phyloP scores from a whole-genome alignment of 371 early-diverging fungal species.

The Mucor indicus region DNA sequence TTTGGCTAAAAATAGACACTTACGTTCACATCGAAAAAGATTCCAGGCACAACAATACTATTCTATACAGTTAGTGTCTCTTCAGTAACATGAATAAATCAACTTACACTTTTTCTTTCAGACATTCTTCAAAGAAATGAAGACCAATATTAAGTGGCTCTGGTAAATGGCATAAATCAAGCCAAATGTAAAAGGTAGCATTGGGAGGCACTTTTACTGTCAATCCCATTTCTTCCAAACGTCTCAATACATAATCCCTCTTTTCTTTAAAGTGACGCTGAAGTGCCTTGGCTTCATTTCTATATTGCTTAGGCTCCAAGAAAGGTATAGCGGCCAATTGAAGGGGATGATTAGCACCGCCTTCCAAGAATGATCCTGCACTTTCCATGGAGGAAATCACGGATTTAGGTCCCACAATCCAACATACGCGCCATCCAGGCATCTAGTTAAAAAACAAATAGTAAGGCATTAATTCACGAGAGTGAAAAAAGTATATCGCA shows the following conservation, averaged over 20 bases:
- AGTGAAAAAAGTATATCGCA: too few species aligned
- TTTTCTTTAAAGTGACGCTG: conserved; percentile 46
- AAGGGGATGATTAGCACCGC: conserved; percentile 51
- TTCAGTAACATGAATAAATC: not conserved
- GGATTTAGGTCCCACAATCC: conserved; percentile 50
- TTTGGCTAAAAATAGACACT: conserved; percentile 4
- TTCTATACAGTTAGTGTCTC: too few species aligned
- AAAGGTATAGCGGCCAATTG: conserved; percentile 48
- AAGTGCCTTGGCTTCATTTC: conserved; percentile 39
- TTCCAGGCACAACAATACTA: conserved; percentile 49
- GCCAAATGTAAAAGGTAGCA: conserved; percentile 54
- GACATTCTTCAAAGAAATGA: conserved; percentile 49
- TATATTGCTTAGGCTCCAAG: conserved; percentile 34
- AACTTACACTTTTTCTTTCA: conserved; percentile 49
- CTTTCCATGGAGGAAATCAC: conserved; percentile 48
- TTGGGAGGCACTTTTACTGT: conserved; percentile 35
- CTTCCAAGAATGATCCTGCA: conserved; percentile 51
- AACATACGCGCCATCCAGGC: conserved; percentile 56
- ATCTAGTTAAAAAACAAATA: conserved; percentile 15
- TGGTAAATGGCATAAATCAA: conserved; percentile 40
- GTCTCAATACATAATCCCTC: conserved; percentile 39
- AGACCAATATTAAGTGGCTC: conserved; percentile 49
- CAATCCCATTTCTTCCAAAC: conserved; percentile 35
- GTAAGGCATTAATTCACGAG: too few species aligned
- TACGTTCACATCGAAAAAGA: conserved; percentile 55